phyloP scores from a whole-genome alignment of 1,284 basidiomycete species.

The Mycosarcoma maydis region DNA sequence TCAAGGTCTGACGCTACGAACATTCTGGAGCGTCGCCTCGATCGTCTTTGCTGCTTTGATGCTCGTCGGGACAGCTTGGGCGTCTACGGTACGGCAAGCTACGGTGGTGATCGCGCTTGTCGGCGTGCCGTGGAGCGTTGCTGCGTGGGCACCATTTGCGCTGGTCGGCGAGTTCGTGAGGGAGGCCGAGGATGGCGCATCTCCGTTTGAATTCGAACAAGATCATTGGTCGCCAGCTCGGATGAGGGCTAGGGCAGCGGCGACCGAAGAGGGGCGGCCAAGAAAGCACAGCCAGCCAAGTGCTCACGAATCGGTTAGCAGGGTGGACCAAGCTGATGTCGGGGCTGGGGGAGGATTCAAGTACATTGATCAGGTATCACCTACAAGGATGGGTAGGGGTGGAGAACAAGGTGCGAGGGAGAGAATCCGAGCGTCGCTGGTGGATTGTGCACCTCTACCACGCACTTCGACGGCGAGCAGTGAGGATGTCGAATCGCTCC shows the following conservation, averaged over 20 bases:
- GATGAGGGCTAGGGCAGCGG: conserved; percentile 6
- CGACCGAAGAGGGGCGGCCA: conserved; percentile 2
- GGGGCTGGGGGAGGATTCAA: conserved; percentile 8
- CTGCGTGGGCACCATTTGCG: conserved; percentile 64
- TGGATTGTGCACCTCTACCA: conserved; percentile 38
- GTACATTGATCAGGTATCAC: conserved; percentile 13
- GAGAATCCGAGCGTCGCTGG: conserved; percentile 35
- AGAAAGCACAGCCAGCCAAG: conserved; percentile 13
- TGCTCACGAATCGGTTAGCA: not conserved
- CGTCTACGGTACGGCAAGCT: conserved; percentile 32
- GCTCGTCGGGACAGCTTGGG: conserved; percentile 48
- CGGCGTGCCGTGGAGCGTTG: conserved; percentile 64
- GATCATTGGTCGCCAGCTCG: conserved; percentile 46
- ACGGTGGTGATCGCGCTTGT: conserved; percentile 57
- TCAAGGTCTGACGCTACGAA: conserved; percentile 48
- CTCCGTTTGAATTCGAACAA: conserved; percentile 44
- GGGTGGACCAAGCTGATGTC: not conserved
- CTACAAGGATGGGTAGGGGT: not conserved
- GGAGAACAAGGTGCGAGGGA: conserved; percentile 23
- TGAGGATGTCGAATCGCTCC: conserved; percentile 2
- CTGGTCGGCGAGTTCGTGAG: conserved; percentile 63
- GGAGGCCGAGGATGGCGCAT: conserved; percentile 53
- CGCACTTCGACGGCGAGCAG: not conserved
- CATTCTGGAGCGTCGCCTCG: conserved; percentile 57
- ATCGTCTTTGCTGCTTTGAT: conserved; percentile 45